Base-by-base conservation (phyloP, 306 rosid genomes). In the Dicorynia guianensis region DNA sequence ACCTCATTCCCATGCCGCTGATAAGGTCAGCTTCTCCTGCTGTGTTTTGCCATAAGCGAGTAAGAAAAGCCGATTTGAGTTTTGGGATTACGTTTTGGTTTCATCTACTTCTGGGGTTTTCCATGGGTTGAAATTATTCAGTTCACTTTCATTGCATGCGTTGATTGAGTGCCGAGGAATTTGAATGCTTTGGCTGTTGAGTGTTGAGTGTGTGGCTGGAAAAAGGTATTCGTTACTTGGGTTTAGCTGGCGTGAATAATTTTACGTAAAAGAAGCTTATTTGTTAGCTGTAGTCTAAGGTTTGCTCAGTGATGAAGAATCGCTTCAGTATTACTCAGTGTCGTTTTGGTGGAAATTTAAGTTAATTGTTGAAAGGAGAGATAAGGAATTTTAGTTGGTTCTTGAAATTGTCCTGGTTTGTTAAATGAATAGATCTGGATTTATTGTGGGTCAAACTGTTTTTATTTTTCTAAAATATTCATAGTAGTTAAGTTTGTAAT, bases 1-100 rank as follows among this genome's bases (percentile, higher is more conserved):
- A 75, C 65, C 89, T 63, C 93, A 92, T 67, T 76, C 88, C 15
- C 88, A 86, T 18, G 80, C 96, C 69, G 83, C 96, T 50, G 97
- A 92, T 44, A 95, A 92, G 97, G 99, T 90, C 11, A 1, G 17
- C 12, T 19, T 44, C 20, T 50, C 11, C 18, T 19, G 11, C 57
- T 65, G 67, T 63, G 75, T 59, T 55, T 76, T 12, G 73, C 72
- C 54, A 70, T 50, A 60, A 18, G 8, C 35, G 63, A 39, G 39
- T 42, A 36, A 65, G 52, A 9, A 49, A 66, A 46, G 11, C 52
- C 20, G n/a, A 67, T 46, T 43, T 66, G 49, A 3, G 6, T 52
- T 69, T 54, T 18, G n/a, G 30, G 7, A 30, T 68, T 34, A 47
- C 30, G 12, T 44, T 0, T 7, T 49, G 46, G 7, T 25, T 48